These are phyloP conservation scores for Metschnikowia proteae DNA, from an alignment of 805 yeast species.

Conservation along the genomic window DNA sequence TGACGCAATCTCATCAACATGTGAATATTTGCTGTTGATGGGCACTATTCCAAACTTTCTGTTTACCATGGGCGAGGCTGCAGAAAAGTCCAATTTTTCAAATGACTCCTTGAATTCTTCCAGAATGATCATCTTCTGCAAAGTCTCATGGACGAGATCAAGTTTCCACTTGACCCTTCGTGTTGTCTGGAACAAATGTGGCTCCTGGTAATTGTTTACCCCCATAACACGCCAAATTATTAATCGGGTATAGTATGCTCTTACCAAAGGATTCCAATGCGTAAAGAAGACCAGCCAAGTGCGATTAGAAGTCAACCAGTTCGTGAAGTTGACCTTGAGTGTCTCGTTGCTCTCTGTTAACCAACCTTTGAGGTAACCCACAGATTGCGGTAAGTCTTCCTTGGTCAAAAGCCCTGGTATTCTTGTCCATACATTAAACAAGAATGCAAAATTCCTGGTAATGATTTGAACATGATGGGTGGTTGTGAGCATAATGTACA, in stretches of 20 bases:
- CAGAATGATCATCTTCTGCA: conserved; percentile 7
- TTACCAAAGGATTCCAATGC: conserved; percentile 77
- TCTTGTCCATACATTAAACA: conserved; percentile 72
- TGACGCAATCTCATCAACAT: conserved; percentile 10
- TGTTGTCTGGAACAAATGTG: conserved; percentile 29
- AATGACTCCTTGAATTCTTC: not conserved
- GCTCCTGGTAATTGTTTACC: conserved; percentile 36
- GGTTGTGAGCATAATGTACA: conserved; percentile 50
- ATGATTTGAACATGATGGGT: conserved; percentile 62
- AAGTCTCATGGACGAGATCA: conserved; percentile 20
- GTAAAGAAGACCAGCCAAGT: conserved; percentile 58
- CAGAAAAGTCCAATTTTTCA: conserved; percentile 22
- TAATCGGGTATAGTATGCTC: conserved; percentile 65
- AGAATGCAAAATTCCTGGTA: conserved; percentile 57
- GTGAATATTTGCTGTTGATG: conserved; percentile 25
- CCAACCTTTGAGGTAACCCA: conserved; percentile 33
- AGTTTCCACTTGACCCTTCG: conserved; percentile 31
- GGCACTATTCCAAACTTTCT: conserved; percentile 46
- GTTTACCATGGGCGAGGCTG: conserved; percentile 44
- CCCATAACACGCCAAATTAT: conserved; percentile 63
- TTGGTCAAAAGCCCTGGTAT: conserved; percentile 43
- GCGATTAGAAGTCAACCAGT: conserved; percentile 49
- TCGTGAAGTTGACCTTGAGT: conserved; percentile 45
- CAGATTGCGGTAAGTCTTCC: conserved; percentile 2
- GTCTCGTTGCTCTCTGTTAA: conserved; percentile 34